phyloP scores from a whole-genome alignment of 2,329 filamentous ascomycete species.

The Lasiodiplodia sp. region DNA sequence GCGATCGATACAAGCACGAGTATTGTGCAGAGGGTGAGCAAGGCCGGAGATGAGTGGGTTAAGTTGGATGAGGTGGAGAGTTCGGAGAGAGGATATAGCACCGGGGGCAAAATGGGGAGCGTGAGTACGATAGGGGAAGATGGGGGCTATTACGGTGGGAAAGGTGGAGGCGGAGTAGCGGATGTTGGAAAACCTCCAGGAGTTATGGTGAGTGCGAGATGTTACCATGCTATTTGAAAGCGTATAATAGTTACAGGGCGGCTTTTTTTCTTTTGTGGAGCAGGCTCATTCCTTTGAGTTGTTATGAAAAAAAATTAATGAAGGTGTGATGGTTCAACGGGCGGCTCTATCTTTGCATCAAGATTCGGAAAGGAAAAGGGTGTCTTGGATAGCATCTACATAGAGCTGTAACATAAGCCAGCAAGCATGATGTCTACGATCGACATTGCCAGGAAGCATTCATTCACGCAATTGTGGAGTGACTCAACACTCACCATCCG shows the following conservation, averaged over 20 bases:
- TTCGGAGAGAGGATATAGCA: not conserved
- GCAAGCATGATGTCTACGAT: not conserved
- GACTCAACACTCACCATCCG: not conserved
- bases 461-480: not conserved
- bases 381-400: not conserved
- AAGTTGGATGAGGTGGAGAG: slow-evolving; percentile 20
- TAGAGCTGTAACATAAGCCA: not conserved
- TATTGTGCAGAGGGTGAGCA: slow-evolving; percentile 28
- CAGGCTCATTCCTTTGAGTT: not conserved
- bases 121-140: not conserved
- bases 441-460: not conserved
- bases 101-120: not conserved
- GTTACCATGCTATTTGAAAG: slow-evolving; percentile 1
- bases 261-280: not conserved
- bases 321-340: not conserved
- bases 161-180: not conserved
- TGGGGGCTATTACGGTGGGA: not conserved
- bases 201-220: not conserved
- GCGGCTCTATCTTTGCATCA: not conserved
- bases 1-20: slow-evolving; percentile 20
- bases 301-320: not conserved
- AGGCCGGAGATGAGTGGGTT: slow-evolving; percentile 13
- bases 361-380: not conserved
- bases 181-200: not conserved
- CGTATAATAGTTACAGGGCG: not conserved